Percentiles rank a stretch among this genome's conserved stretches.
Conservation (phyloP, 2,329 filamentous ascomycete genomes). For the Ceratocystis destructans region DNA sequence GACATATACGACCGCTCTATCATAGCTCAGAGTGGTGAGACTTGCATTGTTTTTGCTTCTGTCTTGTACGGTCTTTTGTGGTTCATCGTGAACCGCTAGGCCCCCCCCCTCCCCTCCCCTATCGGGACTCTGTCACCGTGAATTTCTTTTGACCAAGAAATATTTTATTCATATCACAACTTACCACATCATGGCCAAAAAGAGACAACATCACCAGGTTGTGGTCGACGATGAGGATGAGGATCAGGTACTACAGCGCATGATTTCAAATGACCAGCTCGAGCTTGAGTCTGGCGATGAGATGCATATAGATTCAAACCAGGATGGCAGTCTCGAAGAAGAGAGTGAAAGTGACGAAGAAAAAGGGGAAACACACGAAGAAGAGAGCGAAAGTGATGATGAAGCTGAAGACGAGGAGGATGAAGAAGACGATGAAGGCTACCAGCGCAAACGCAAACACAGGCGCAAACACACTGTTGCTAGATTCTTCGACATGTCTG, state of each 20-base stretch:
- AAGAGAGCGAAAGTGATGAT: neutral
- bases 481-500: constrained; percentile 9
- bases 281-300: neutral
- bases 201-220: neutral
- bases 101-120: too few relatives aligned
- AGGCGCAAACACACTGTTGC: neutral
- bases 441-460: neutral
- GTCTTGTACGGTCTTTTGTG: too few relatives aligned
- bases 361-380: neutral
- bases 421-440: neutral
- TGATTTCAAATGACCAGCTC: neutral
- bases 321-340: neutral
- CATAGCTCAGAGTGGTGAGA: too few relatives aligned
- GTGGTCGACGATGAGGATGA: neutral
- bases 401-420: neutral
- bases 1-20: too few relatives aligned
- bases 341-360: neutral
- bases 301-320: neutral
- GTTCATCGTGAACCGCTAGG: too few relatives aligned
- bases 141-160: neutral
- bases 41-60: too few relatives aligned
- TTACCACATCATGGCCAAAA: neutral
- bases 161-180: neutral
- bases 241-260: neutral
- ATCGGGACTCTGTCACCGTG: neutral